Conservation (phyloP, 2,329 filamentous ascomycete species). For the Colletotrichum sublineola region DNA sequence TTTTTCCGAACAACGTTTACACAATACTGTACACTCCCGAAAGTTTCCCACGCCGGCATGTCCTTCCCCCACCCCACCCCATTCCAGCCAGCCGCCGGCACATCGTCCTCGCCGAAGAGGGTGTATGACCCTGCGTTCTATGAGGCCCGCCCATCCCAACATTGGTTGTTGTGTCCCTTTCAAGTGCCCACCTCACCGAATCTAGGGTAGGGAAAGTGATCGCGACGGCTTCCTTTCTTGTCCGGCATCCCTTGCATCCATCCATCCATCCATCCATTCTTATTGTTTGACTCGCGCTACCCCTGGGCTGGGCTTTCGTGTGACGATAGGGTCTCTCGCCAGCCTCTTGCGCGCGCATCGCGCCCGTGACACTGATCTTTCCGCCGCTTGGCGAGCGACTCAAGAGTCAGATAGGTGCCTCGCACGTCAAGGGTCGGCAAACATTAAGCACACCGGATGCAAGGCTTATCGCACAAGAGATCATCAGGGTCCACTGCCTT, state of each 20-base stretch:
- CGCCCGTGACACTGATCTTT: constrained; percentile 3
- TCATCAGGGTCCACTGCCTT: constrained; percentile 19
- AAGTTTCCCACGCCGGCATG: background rate
- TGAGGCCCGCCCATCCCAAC: constrained; percentile 16
- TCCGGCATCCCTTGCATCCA: background rate
- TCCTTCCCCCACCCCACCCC: background rate
- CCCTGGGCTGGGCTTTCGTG: background rate
- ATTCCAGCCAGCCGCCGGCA: constrained; percentile 5
- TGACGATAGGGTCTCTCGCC: background rate
- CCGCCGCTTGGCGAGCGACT: background rate
- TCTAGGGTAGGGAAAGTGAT: too few species aligned
- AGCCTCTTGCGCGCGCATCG: background rate
- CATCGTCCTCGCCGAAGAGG: constrained; percentile 33
- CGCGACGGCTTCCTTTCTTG: background rate
- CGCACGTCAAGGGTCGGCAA: background rate
- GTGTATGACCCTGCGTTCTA: constrained; percentile 15
- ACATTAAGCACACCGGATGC: constrained; percentile 1
- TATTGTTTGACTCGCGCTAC: background rate
- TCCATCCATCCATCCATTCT: background rate
- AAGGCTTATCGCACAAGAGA: background rate
- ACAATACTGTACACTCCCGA: background rate
- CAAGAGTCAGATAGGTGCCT: background rate
- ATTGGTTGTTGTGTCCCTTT: background rate
- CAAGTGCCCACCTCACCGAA: background rate
- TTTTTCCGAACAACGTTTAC: background rate